Base-by-base conservation (phyloP, 2,329 filamentous ascomycete genomes). In the Pleomassaria siparia region DNA sequence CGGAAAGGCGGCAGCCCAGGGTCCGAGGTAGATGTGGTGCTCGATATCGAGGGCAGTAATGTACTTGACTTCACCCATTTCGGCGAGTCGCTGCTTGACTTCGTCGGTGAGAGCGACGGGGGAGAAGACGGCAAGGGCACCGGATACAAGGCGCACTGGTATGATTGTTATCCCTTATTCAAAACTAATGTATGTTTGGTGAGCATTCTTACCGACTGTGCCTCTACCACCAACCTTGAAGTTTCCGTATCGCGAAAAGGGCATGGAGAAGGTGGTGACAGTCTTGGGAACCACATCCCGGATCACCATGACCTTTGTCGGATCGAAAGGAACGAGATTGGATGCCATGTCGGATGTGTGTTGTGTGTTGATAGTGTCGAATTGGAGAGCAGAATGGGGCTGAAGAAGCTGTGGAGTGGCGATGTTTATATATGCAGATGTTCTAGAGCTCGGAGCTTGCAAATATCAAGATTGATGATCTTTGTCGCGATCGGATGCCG, bases 11-110 rank as follows among this genome's bases (percentile, higher is more conserved):
- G 81, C 75, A 62, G 88, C 84, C 92, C 94, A 99, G 40, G 89
- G 79, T 0, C 88, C 86, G 44, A 99, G 70, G 76, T 94, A 95
- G 68, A 99, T 89, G 79, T 99, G 94, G 72, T 99, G 94, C 75
- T 99, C 91, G 43, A 89, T 80, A 70, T 99, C 94, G 1, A 87
- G 83, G 1, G 94, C 92, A 21, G 92, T 78, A 56, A 99, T 85
- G 78, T 97, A 97, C 57, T 80, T 82, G 43, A 96, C 83, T 33
- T 83, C 79, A 41, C 85, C 85, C 46, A 78, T 50, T 22, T 75
- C 69, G n/a, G 83, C 77, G 16, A 83, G 71, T 45, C 79, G 74
- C 43, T 88, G 76, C 67, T 86, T 83, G 30, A 91, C 85, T 48
- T 86, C 83, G 2, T 86, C 80, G 2, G 91, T 97, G 46, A 96